Base-by-base conservation (phyloP, 352 stramenopile genomes). In the Globisporangium solare region DNA sequence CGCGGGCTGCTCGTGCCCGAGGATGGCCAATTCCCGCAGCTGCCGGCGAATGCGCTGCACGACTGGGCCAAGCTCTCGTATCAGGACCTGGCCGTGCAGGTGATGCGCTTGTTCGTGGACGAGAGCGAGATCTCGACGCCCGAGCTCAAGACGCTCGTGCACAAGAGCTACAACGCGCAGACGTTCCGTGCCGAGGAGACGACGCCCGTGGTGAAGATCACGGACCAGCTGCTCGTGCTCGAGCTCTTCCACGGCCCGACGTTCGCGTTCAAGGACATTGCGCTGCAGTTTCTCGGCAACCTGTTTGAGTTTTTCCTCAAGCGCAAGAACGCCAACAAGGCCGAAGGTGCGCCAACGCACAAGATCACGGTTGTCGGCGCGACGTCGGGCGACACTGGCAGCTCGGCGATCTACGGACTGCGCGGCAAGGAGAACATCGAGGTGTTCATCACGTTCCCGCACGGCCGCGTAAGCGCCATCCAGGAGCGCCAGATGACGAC, bases 181-280 rank as follows among this genome's bases (percentile, higher is more conserved):
- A 97, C 88, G 10, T 99, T 99, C 79, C 83, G 95, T 35, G 61
- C 84, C 55, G 63, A 84, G 58, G 93, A 98, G 54, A 97, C 98
- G n/a, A 97, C 95, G 27, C 96, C 96, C 1, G 82, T 99, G 8
- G 75, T 97, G 27, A 88, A 97, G 63, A 72, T 98, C 51, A 89
- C 85, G 63, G 77, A 90, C 59, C 75, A 92, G 54, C 68, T 94
- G 64, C 81, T 89, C 54, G 79, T 98, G 50, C 78, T 99, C 63
- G 97, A 99, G 83, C 91, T 99, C 31, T 99, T 99, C 79, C 97
- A 99, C 67, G 97, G 97, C 59, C 97, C 97, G 22, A 99, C 97
- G 39, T 99, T 99, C 71, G 97, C 97, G 20, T 99, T 99, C 81
- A 99, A 99, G 79, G 97, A 99, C 77, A 97, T 99, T 51, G 97